A percentile compares a stretch with the other conserved stretches of the same genome.
Conservation (phyloP, 495 filamentous ascomycete species). For the Hypoxylon fuscum region DNA sequence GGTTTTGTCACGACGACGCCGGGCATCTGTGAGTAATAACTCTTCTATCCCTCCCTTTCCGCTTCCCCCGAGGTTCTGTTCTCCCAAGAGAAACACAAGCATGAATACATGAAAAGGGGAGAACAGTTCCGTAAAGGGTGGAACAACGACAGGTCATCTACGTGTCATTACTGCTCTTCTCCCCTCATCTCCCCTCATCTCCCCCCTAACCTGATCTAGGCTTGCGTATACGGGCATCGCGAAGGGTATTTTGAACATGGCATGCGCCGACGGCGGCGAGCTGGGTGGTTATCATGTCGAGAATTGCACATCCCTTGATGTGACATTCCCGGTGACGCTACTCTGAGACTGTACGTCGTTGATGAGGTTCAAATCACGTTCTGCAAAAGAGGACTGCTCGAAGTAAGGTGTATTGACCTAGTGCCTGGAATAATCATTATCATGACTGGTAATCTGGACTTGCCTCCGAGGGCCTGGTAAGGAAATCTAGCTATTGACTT, state of each 20-base stretch:
- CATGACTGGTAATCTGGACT: no score
- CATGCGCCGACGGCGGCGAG: conserved; percentile 31
- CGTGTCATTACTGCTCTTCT: no score
- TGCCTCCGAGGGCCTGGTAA: no score
- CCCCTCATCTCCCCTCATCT: not conserved
- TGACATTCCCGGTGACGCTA: conserved; percentile 25
- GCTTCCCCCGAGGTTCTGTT: not conserved
- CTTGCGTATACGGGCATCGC: conserved; percentile 39
- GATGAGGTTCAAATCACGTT: no score
- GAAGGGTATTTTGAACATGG: conserved; percentile 20
- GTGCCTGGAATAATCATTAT: no score
- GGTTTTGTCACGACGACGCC: conserved; percentile 38
- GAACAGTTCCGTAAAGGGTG: no score
- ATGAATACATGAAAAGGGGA: no score
- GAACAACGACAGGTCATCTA: no score
- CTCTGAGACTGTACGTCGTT: conserved; percentile 20
- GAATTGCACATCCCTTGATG: conserved; percentile 34
- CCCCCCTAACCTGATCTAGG: conserved; percentile 7
- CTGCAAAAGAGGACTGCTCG: no score
- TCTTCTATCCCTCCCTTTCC: not conserved
- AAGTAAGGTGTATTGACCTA: not conserved
- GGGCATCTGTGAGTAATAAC: conserved; percentile 29
- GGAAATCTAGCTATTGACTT: no score
- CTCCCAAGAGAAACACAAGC: no score
- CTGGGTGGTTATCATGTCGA: conserved; percentile 38